A percentile compares a stretch with the other conserved stretches of the same genome.
Conservation (phyloP, 306 rosid genomes). For the Alnus glutinosa region DNA sequence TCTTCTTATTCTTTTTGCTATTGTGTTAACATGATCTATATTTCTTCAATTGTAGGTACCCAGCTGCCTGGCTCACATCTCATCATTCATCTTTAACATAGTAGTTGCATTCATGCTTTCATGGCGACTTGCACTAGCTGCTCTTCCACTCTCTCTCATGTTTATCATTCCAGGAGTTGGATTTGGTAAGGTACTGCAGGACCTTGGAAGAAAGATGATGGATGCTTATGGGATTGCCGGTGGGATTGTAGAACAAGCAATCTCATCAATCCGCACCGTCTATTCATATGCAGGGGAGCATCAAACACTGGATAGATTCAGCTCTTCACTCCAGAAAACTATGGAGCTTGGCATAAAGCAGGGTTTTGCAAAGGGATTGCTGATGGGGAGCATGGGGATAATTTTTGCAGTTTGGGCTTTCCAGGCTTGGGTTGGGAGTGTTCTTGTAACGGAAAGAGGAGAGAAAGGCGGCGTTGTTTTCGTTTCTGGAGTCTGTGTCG, state of each 20-base stretch:
- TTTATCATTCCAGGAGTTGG: slow-evolving; percentile 73
- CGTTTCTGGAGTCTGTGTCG: slow-evolving; percentile 74
- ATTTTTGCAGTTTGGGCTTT: slow-evolving; percentile 84
- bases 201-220: slow-evolving; percentile 68
- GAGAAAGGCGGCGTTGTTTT: slow-evolving; percentile 85
- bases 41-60: slow-evolving; percentile 58
- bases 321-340: slow-evolving; percentile 62
- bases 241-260: slow-evolving; percentile 84
- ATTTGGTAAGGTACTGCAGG: slow-evolving; percentile 76
- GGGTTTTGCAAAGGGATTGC: slow-evolving; percentile 77
- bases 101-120: slow-evolving; percentile 72
- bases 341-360: slow-evolving; percentile 69
- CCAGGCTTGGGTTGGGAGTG: slow-evolving; percentile 92
- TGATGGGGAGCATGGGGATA: slow-evolving; percentile 91
- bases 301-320: slow-evolving; percentile 62
- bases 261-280: slow-evolving; percentile 80
- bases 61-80: slow-evolving; percentile 67
- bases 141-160: slow-evolving; percentile 76
- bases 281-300: slow-evolving; percentile 79
- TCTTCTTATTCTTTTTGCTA: slow-evolving; percentile 1
- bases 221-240: slow-evolving; percentile 86
- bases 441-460: slow-evolving; percentile 57
- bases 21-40: slow-evolving; percentile 6
- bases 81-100: slow-evolving; percentile 83
- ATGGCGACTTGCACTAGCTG: slow-evolving; percentile 83